Evolutionary conservation across 352 stramenopile species (phyloP), one percentile per base, ranked within the genome.

Genomic region (Globisporangium carolinianum): DNA sequence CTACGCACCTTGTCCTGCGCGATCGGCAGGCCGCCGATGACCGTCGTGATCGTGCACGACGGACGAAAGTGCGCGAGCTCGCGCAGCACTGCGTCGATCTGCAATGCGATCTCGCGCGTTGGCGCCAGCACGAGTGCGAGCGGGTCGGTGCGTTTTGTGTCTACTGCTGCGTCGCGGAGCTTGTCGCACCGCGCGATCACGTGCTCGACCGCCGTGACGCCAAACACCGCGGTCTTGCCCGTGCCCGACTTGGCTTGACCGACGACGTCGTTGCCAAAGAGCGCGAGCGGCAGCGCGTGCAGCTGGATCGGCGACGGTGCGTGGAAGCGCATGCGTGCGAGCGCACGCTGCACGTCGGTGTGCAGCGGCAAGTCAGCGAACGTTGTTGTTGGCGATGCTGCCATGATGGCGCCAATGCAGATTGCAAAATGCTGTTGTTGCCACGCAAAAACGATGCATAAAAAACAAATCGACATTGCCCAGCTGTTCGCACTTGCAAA

Each of bases 211-310:
- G 76, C 80, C 32, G 81, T 65, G 52, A 86, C 55, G 17, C 74
- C 83, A 41, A 91, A 93, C 37, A 91, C 79, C 7, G 81, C 79
- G 45, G 83, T 93, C 66, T 93, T 93, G 62, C 83, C 83, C 32
- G 79, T 93, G 56, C 81, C 83, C 4, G 81, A 91, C 73, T 93
- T 91, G 68, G 83, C 81, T 61, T 93, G 83, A 2, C 73, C 83
- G 53, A 91, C 78, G 37, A 91, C 72, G 59, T 93, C 82, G 66
- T 79, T 91, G 51, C 83, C 83, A 48, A 89, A 92, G 39, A 92
- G 71, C 70, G 83, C 73, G 37, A 87, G 63, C 37, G 83, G 83
- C 60, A 92, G 58, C 43, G 83, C 78, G 15, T 70, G 69, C 51
- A 86, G 58, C 63, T 92, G 83, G 36, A 93, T 89, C 14, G 79